phyloP scores from a whole-genome alignment of 345 rosid genomes.

The Sapria himalayana region DNA sequence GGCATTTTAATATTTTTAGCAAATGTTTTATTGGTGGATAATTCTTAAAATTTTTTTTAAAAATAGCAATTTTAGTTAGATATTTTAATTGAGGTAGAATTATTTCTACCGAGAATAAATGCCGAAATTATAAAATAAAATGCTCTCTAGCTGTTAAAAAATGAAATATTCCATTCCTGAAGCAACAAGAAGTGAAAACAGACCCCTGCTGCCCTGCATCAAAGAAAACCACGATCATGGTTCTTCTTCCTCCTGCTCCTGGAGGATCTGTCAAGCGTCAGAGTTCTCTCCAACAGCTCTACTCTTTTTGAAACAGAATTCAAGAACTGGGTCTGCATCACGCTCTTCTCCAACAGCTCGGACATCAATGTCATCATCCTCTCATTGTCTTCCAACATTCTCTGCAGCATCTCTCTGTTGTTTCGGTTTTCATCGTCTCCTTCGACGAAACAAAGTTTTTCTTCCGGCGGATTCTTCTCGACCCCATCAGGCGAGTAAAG shows the following conservation, averaged over 20 bases:
- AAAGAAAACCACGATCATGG: background rate
- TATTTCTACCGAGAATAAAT: too few relatives aligned
- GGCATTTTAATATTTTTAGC: too few relatives aligned
- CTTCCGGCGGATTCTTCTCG: background rate
- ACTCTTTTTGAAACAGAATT: slow-evolving; percentile 26
- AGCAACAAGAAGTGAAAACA: too few relatives aligned
- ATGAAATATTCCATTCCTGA: too few relatives aligned
- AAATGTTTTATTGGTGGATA: too few relatives aligned
- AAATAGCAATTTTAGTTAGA: too few relatives aligned
- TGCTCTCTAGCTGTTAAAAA: too few relatives aligned
- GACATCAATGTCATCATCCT: slow-evolving; percentile 33
- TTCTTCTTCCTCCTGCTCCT: slow-evolving; percentile 24
- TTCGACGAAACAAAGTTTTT: background rate
- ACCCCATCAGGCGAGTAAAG: background rate
- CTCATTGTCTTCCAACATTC: slow-evolving; percentile 39
- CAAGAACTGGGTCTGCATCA: slow-evolving; percentile 22
- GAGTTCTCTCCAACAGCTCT: slow-evolving; percentile 34
- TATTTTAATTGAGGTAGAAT: too few relatives aligned
- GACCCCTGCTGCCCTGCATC: background rate
- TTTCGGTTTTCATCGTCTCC: background rate
- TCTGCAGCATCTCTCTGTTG: slow-evolving; percentile 20
- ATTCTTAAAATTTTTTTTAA: too few relatives aligned
- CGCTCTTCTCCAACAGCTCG: slow-evolving; percentile 26
- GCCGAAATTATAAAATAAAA: background rate
- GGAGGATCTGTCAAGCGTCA: slow-evolving; percentile 20